phyloP scores from a whole-genome alignment of 2,329 filamentous ascomycete species.

The Alternaria rosae region DNA sequence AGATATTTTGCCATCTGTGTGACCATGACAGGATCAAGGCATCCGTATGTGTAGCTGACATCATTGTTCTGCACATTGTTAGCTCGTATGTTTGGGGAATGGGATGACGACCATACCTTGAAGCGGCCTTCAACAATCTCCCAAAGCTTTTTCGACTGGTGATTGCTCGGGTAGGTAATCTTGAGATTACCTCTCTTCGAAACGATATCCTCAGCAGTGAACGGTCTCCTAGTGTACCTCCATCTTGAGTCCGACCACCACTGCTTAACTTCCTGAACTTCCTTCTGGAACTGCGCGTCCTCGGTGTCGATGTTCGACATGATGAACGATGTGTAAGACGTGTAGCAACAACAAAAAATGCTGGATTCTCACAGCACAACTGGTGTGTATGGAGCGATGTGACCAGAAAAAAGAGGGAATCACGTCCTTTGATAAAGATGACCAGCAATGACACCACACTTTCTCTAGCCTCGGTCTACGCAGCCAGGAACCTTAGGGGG shows the following conservation, averaged over 20 bases:
- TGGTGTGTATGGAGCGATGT: neutral
- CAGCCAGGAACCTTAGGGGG: constrained; percentile 13
- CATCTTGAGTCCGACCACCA: constrained; percentile 96
- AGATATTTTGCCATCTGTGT: constrained; percentile 99
- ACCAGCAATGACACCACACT: constrained; percentile 34
- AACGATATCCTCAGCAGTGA: constrained; percentile 96
- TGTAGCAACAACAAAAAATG: neutral
- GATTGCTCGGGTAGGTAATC: constrained; percentile 90
- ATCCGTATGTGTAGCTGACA: constrained; percentile 94
- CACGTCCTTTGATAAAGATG: constrained; percentile 11
- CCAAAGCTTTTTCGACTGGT: constrained; percentile 94
- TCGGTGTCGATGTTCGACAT: constrained; percentile 64
- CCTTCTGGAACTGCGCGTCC: constrained; percentile 77
- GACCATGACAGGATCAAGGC: constrained; percentile 96
- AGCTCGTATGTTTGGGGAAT: constrained; percentile 6
- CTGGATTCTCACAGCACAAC: neutral
- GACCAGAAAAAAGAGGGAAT: neutral
- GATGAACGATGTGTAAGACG: neutral
- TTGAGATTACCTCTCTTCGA: constrained; percentile 91
- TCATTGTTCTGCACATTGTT: constrained; percentile 70
- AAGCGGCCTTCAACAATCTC: constrained; percentile 85
- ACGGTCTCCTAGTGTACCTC: constrained; percentile 90
- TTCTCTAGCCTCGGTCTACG: constrained; percentile 27
- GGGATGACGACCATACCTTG: constrained; percentile 62
- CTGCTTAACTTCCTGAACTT: constrained; percentile 86